These are phyloP conservation scores for Puccinia coronata DNA, from an alignment of 1,284 basidiomycete species.

Conservation along the genomic window DNA sequence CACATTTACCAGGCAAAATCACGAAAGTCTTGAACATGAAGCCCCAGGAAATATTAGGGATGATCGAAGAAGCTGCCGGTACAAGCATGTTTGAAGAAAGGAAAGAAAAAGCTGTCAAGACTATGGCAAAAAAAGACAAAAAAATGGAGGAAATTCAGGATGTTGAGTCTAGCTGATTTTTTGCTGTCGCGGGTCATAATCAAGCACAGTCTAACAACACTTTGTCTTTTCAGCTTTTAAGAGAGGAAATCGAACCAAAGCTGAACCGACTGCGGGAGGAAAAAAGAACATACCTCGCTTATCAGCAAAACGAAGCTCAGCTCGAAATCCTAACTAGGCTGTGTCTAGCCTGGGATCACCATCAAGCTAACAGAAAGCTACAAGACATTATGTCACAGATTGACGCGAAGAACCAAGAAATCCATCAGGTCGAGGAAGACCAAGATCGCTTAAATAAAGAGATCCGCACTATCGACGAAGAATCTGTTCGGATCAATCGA, in stretches of 20 bases:
- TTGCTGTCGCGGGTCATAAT: not conserved
- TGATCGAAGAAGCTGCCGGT: constrained; percentile 98
- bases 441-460: constrained; percentile 53
- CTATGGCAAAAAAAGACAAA: constrained; percentile 97
- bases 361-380: constrained; percentile 66
- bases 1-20: constrained; percentile 61
- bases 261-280: constrained; percentile 86
- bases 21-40: constrained; percentile 93
- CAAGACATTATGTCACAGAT: constrained; percentile 52
- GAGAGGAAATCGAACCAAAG: constrained; percentile 93
- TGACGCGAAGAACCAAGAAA: constrained; percentile 51
- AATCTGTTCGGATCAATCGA: constrained; percentile 57
- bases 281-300: constrained; percentile 85
- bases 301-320: constrained; percentile 84
- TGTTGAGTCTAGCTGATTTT: constrained; percentile 55
- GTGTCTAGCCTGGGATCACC: constrained; percentile 88
- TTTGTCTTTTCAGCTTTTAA: constrained; percentile 63
- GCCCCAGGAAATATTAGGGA: constrained; percentile 92
- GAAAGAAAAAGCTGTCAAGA: constrained; percentile 95
- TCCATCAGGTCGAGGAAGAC: constrained; percentile 28
- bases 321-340: constrained; percentile 84
- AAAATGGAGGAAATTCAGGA: constrained; percentile 85
- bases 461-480: constrained; percentile 62
- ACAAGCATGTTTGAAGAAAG: constrained; percentile 99
- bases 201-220: not conserved